Evolutionary conservation across 2,329 filamentous ascomycete species (phyloP).

Genomic region (Trichoderma atrobrunneum): DNA sequence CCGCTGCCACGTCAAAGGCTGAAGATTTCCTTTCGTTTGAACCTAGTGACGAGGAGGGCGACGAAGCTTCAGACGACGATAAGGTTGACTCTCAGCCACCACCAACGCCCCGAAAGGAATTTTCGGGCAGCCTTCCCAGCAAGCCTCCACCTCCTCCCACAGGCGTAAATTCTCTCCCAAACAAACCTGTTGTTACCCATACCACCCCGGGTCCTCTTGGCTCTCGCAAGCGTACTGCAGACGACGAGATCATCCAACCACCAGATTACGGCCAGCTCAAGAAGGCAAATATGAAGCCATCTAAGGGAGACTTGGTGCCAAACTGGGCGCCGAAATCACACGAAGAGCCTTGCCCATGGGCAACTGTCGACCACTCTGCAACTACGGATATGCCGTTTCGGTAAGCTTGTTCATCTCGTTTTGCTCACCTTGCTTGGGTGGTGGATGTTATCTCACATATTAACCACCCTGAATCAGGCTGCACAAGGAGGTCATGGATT

Average conservation of each 20-base stretch:
- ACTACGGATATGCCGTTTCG: constrained; percentile 54
- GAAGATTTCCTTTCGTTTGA: constrained; percentile 92
- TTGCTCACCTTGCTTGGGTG: not conserved
- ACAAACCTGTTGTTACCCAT: constrained; percentile 14
- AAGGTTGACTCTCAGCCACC: constrained; percentile 27
- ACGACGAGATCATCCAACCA: constrained; percentile 66
- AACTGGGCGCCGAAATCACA: constrained; percentile 49
- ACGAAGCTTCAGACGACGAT: constrained; percentile 16
- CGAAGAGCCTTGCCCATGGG: constrained; percentile 62
- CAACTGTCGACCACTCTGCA: constrained; percentile 51
- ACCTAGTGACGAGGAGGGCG: constrained; percentile 56
- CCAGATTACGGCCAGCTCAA: constrained; percentile 53
- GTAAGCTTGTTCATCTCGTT: constrained; percentile 37
- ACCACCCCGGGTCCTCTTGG: constrained; percentile 50
- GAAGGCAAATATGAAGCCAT: constrained; percentile 47
- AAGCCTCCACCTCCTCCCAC: constrained; percentile 23
- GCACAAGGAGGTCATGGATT: constrained; percentile 86
- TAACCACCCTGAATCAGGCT: constrained; percentile 50
- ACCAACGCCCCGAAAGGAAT: constrained; percentile 16
- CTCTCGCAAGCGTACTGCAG: constrained; percentile 70
- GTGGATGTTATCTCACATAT: not conserved
- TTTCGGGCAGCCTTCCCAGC: not conserved
- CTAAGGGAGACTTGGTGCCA: constrained; percentile 48
- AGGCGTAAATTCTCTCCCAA: constrained; percentile 11
- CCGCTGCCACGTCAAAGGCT: constrained; percentile 53